Conservation (phyloP, 2,329 filamentous ascomycete genomes). For the Apiospora sp. region DNA sequence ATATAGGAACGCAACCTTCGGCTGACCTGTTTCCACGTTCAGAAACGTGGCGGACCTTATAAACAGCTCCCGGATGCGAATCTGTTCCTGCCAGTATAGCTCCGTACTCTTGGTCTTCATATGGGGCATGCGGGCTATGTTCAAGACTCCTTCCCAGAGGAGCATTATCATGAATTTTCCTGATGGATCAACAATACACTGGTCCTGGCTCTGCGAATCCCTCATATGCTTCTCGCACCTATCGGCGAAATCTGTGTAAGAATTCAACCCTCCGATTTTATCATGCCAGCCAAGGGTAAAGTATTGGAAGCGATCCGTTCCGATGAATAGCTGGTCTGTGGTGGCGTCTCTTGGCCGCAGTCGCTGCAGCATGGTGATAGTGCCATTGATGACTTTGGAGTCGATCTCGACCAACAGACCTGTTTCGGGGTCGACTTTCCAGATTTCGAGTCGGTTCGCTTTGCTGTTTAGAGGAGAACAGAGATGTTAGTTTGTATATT, state of each 20-base stretch:
- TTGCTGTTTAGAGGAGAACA: slow-evolving; percentile 61
- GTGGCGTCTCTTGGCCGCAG: slow-evolving; percentile 76
- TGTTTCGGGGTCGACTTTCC: slow-evolving; percentile 70
- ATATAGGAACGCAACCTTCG: slow-evolving; percentile 66
- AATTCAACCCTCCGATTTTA: slow-evolving; percentile 58
- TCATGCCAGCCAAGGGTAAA: slow-evolving; percentile 88
- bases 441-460: slow-evolving; percentile 86
- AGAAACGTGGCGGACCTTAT: slow-evolving; percentile 66
- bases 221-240: slow-evolving; percentile 68
- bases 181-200: slow-evolving; percentile 84
- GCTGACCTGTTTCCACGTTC: slow-evolving; percentile 65
- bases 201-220: slow-evolving; percentile 83
- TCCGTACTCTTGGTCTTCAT: slow-evolving; percentile 54
- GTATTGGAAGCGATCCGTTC: slow-evolving; percentile 88
- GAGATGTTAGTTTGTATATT: slow-evolving; percentile 37
- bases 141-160: slow-evolving; percentile 67
- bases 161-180: slow-evolving; percentile 67
- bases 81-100: slow-evolving; percentile 60
- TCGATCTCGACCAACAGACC: slow-evolving; percentile 64
- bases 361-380: slow-evolving; percentile 83
- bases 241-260: slow-evolving; percentile 60
- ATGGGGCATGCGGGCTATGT: slow-evolving; percentile 59
- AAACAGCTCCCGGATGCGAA: slow-evolving; percentile 66
- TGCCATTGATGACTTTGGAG: slow-evolving; percentile 81
- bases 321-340: slow-evolving; percentile 89